These are phyloP conservation scores for Lyophyllum decastes DNA, from an alignment of 768 basidiomycete genomes.

Conservation along the genomic window DNA sequence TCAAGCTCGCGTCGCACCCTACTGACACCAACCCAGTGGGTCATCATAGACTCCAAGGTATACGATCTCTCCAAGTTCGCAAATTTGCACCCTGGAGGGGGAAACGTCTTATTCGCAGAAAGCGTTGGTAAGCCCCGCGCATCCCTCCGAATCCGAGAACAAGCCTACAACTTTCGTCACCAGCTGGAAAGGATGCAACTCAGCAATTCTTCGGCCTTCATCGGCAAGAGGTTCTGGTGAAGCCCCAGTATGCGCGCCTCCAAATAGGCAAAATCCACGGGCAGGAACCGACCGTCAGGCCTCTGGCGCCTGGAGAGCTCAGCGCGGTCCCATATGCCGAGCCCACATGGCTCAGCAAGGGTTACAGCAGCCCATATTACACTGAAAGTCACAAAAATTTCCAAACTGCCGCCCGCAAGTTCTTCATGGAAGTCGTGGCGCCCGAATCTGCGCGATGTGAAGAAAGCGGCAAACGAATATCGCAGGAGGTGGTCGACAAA, in stretches of 20 bases:
- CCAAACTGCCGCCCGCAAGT: conserved; percentile 74
- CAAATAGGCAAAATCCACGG: conserved; percentile 66
- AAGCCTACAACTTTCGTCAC: neutral
- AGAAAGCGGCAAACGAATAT: conserved; percentile 84
- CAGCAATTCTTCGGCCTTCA: conserved; percentile 85
- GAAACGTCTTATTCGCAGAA: conserved; percentile 67
- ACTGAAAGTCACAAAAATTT: conserved; percentile 72
- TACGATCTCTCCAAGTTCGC: conserved; percentile 83
- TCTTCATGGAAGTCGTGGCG: conserved; percentile 73
- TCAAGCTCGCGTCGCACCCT: neutral
- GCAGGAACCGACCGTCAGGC: conserved; percentile 55
- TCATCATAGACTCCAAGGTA: conserved; percentile 79
- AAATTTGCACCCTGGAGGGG: conserved; percentile 82
- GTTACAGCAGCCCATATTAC: conserved; percentile 78
- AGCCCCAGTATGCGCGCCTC: conserved; percentile 71
- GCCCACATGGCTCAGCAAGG: conserved; percentile 74
- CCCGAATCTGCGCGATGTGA: conserved; percentile 81
- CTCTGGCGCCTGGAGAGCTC: conserved; percentile 58
- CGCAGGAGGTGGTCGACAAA: conserved; percentile 82
- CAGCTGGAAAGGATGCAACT: conserved; percentile 79
- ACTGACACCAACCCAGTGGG: conserved; percentile 54
- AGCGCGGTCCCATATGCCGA: conserved; percentile 85
- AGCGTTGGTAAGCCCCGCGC: conserved; percentile 56
- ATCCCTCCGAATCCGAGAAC: neutral
- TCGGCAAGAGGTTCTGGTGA: conserved; percentile 74